phyloP scores from a whole-genome alignment of 768 basidiomycete genomes.

The Tremella mesenterica region DNA sequence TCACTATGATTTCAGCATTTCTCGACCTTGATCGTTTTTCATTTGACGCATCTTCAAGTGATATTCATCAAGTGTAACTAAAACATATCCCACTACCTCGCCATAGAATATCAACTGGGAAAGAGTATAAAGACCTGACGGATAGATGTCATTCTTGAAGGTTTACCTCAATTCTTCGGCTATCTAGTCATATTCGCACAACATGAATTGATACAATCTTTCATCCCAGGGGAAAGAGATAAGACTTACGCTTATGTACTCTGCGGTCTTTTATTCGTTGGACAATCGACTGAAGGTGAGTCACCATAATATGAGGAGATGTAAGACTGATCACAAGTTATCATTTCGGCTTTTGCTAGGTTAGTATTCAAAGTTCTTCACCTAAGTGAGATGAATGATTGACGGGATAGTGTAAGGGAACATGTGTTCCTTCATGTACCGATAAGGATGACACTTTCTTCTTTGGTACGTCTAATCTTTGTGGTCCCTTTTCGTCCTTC shows the following conservation, averaged over 20 bases:
- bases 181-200: conserved; percentile 24
- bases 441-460: conserved; percentile 21
- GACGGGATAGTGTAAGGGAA: conserved; percentile 20
- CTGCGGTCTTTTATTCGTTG: conserved; percentile 33
- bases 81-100: conserved; percentile 14
- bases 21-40: no score
- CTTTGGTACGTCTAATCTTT: conserved; percentile 18
- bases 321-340: conserved; percentile 15
- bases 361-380: background rate
- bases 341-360: conserved; percentile 4
- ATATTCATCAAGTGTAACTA: background rate
- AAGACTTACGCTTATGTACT: conserved; percentile 34
- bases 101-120: conserved; percentile 16
- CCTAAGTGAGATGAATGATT: no score
- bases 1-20: no score
- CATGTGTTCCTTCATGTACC: conserved; percentile 29
- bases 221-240: conserved; percentile 26
- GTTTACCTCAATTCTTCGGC: conserved; percentile 9
- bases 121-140: background rate
- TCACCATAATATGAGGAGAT: no score
- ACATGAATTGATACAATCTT: conserved; percentile 31
- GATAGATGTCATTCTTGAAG: conserved; percentile 18
- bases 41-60: background rate
- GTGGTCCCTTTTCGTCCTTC: no score
- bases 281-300: no score